A percentile compares a stretch with the other conserved stretches of the same genome.
Conservation (phyloP, 352 stramenopile species). For the Pythium rishiriense region DNA sequence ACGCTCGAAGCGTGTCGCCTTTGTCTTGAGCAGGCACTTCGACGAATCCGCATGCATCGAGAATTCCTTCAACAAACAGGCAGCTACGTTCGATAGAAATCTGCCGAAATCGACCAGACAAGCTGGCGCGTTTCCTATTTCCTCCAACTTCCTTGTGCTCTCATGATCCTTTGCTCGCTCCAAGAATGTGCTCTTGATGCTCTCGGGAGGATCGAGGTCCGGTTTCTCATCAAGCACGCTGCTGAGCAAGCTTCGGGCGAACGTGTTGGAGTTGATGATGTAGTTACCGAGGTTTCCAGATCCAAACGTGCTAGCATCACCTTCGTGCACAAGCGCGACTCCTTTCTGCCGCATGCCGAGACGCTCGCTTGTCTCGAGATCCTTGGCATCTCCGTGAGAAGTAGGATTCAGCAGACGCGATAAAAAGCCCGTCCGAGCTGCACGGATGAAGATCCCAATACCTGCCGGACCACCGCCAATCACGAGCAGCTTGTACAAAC, state of each 20-base stretch:
- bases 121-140: conserved; percentile 48
- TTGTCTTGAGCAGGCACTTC: conserved; percentile 53
- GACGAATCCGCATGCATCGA: conserved; percentile 38
- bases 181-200: conserved; percentile 71
- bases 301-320: conserved; percentile 51
- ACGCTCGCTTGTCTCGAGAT: conserved; percentile 38
- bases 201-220: conserved; percentile 74
- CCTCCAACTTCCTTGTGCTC: conserved; percentile 54
- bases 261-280: conserved; percentile 88
- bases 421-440: conserved; percentile 60
- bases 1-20: conserved; percentile 47
- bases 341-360: conserved; percentile 55
- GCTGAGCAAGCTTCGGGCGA: conserved; percentile 66
- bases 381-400: conserved; percentile 40
- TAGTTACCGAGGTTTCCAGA: conserved; percentile 73
- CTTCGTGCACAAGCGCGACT: conserved; percentile 64
- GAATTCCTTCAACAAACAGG: conserved; percentile 48
- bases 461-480: conserved; percentile 70
- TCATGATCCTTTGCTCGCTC: conserved; percentile 51
- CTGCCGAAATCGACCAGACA: conserved; percentile 63
- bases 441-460: conserved; percentile 75
- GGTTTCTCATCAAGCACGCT: conserved; percentile 81
- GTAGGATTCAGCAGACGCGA: conserved; percentile 49
- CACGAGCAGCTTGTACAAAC: conserved; percentile 73
- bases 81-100: conserved; percentile 63